Conservation (phyloP, 2,329 filamentous ascomycete genomes). For the Alternaria conjuncta region DNA sequence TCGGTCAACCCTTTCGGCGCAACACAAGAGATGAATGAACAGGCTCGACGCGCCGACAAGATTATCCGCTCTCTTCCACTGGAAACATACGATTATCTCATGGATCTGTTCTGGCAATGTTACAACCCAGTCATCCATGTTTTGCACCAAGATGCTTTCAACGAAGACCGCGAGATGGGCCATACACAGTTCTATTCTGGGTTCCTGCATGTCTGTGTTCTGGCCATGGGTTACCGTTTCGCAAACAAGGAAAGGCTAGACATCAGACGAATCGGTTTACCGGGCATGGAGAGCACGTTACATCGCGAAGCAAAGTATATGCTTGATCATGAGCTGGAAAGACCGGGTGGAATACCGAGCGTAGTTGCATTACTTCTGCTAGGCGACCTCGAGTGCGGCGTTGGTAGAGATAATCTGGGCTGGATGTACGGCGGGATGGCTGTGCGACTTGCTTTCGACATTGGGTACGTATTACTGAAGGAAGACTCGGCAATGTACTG, state of each 20-base stretch:
- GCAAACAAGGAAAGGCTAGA: conserved; percentile 59
- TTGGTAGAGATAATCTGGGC: conserved; percentile 61
- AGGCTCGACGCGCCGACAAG: conserved; percentile 55
- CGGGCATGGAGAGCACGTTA: conserved; percentile 59
- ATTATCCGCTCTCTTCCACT: conserved; percentile 56
- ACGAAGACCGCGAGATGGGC: conserved; percentile 55
- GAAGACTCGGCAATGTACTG: background rate
- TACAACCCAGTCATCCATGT: conserved; percentile 60
- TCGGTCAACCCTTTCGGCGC: conserved; percentile 45
- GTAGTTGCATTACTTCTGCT: conserved; percentile 61
- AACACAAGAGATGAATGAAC: conserved; percentile 53
- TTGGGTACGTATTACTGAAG: no score
- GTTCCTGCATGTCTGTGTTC: conserved; percentile 60
- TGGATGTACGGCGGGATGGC: conserved; percentile 61
- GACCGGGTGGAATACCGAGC: conserved; percentile 59
- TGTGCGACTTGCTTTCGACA: conserved; percentile 33
- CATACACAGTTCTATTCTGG: conserved; percentile 59
- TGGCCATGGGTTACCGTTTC: conserved; percentile 61
- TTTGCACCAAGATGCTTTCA: conserved; percentile 59
- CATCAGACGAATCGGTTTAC: conserved; percentile 56
- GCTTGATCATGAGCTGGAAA: conserved; percentile 61
- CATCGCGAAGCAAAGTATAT: conserved; percentile 63
- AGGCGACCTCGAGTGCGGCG: conserved; percentile 61
- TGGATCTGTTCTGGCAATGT: conserved; percentile 59
- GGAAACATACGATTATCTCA: conserved; percentile 60